phyloP scores from a whole-genome alignment of 768 basidiomycete genomes.

The Boletellus ananas region DNA sequence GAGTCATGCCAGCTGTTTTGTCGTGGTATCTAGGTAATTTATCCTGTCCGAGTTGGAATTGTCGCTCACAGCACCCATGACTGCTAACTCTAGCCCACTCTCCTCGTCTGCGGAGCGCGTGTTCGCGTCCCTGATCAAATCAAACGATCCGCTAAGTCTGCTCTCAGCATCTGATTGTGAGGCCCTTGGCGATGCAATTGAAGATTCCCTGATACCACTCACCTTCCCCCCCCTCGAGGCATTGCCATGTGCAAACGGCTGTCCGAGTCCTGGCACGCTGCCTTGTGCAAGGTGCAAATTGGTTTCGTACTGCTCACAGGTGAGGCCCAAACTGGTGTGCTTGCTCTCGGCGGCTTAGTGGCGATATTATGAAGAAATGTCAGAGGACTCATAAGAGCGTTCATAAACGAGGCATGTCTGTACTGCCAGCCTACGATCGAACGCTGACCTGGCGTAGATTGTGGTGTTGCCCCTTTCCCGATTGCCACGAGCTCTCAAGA shows the following conservation, averaged over 20 bases:
- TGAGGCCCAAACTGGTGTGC: background rate
- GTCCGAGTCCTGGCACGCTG: constrained; percentile 25
- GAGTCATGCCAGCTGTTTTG: background rate
- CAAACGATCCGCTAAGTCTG: constrained; percentile 16
- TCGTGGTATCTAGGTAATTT: background rate
- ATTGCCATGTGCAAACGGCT: constrained; percentile 34
- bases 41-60: background rate
- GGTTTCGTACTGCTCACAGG: constrained; percentile 43
- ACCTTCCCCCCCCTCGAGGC: constrained; percentile 20
- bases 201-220: constrained; percentile 12
- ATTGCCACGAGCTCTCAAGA: constrained; percentile 2
- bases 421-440: background rate
- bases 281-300: constrained; percentile 31
- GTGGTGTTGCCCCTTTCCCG: constrained; percentile 3
- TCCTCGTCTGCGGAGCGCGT: background rate
- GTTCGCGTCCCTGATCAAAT: constrained; percentile 14
- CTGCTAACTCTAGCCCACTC: background rate
- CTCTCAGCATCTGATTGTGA: constrained; percentile 18
- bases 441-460: constrained; percentile 10
- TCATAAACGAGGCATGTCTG: constrained; percentile 33
- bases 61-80: constrained; percentile 6
- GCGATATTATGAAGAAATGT: constrained; percentile 31
- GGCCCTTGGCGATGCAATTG: constrained; percentile 13
- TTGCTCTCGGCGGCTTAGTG: background rate
- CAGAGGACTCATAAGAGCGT: constrained; percentile 33